A percentile compares a stretch with the other conserved stretches of the same genome.
Evolutionary conservation across 2,329 filamentous ascomycete species (phyloP).

Genomic region (Penicillium sp.): DNA sequence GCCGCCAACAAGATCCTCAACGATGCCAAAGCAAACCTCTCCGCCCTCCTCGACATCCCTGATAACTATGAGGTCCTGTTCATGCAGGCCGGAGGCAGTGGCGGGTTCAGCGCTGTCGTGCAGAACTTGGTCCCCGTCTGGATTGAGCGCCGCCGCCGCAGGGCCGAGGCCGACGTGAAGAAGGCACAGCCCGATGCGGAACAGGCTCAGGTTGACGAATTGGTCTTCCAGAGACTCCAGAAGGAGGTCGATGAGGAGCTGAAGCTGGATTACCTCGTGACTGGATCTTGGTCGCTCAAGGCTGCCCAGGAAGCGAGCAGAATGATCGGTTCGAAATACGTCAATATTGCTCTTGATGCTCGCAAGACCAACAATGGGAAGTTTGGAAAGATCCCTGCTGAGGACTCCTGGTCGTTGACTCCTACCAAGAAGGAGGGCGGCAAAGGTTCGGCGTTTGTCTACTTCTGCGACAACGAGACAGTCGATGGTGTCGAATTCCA

Average conservation of each 20-base stretch:
- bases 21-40: conserved; percentile 72
- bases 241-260: conserved; percentile 68
- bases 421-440: conserved; percentile 58
- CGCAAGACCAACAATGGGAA: conserved; percentile 69
- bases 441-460: conserved; percentile 65
- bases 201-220: conserved; percentile 54
- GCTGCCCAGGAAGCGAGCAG: conserved; percentile 79
- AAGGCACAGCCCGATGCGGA: conserved; percentile 44
- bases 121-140: conserved; percentile 84
- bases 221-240: conserved; percentile 61
- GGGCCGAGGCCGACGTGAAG: conserved; percentile 57
- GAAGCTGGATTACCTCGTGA: conserved; percentile 85
- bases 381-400: conserved; percentile 78
- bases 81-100: conserved; percentile 70
- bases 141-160: conserved; percentile 67
- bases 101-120: conserved; percentile 78
- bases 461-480: conserved; percentile 85
- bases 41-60: conserved; percentile 74
- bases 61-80: conserved; percentile 81
- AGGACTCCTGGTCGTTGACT: conserved; percentile 72
- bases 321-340: conserved; percentile 69
- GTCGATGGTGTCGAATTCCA: conserved; percentile 87
- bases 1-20: conserved; percentile 77
- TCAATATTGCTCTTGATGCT: conserved; percentile 74
- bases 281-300: conserved; percentile 88